phyloP scores from a whole-genome alignment of 2,329 filamentous ascomycete species.

The Talaromyces rugulosus region DNA sequence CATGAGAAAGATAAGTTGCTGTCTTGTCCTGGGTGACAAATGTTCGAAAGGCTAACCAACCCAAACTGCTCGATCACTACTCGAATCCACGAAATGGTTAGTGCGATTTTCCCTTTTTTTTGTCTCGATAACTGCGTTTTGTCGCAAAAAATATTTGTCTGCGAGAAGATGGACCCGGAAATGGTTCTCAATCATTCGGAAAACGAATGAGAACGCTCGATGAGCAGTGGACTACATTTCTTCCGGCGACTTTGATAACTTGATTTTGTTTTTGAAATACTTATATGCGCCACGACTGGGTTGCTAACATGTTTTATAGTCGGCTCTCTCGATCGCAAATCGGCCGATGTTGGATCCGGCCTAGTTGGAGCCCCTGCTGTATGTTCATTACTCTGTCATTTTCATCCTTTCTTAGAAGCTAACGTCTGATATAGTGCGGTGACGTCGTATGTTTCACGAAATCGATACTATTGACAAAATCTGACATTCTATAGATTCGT shows the following conservation, averaged over 20 bases:
- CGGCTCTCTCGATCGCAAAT: constrained; percentile 10
- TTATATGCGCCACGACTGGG: neutral
- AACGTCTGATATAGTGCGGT: constrained; percentile 51
- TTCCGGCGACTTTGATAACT: neutral
- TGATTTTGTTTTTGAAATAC: neutral
- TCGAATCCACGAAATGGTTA: constrained; percentile 66
- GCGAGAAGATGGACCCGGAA: neutral
- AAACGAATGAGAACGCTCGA: neutral
- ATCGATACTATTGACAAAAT: neutral
- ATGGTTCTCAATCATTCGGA: neutral
- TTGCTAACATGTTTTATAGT: neutral
- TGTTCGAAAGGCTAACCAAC: constrained; percentile 1
- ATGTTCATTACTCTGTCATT: too few relatives aligned
- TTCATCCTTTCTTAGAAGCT: neutral
- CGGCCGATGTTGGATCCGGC: constrained; percentile 52
- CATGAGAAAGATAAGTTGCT: constrained; percentile 61
- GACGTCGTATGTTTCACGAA: constrained; percentile 53
- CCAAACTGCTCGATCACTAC: constrained; percentile 69
- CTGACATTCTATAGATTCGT: constrained; percentile 57
- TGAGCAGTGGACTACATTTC: neutral
- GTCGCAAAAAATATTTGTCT: neutral
- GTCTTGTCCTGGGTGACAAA: neutral
- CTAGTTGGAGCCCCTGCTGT: constrained; percentile 80
- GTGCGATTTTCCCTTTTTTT: neutral
- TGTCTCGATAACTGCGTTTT: neutral